Base-by-base conservation (phyloP, 1,139 yeast genomes). In the Blastobotrys illinoisensis region DNA sequence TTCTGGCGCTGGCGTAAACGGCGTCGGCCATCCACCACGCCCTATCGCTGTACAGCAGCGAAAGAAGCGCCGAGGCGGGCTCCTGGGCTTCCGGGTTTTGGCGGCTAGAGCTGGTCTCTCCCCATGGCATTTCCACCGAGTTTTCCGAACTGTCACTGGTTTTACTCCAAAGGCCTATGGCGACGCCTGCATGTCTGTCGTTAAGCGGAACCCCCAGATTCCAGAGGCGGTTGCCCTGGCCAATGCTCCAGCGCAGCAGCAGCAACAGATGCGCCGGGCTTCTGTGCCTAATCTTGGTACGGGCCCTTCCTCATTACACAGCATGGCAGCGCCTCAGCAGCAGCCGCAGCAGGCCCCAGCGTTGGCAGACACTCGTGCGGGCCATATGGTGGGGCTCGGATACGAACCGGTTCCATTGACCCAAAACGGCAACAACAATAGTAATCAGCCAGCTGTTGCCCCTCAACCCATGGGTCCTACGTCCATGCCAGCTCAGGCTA, bases 71-170 rank as follows among this genome's bases (percentile, higher is more conserved):
- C 79, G 95, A 67, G 96, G 96, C 21, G 96, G 96, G 44, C 90
- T 88, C 11, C 74, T 88, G 49, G 96, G 96, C 0, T 88, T 88
- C 72, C 87, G 88, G 69, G 96, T 88, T 68, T 77, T 88, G 67
- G 96, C 96, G 6, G 85, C 89, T 16, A 86, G 88, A 66, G 85
- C 91, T 11, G 87, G 86, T 61, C 77, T 88, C 56, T 81, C 88
- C 21, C 95, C 96, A n/a, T 88, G 96, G 96, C 96, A 88, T 71
- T 88, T 88, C 70, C 96, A 88, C 73, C 76, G 96, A 54, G 96
- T 88, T 40, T 88, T 88, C 74, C 85, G 89, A 69, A 81, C 86
- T 46, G 89, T 88, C 55, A 86, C 95, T 14, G 91, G 93, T 0
- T 77, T 88, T 58, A 88, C 96, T 0, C 96, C 96, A 43, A 87